Evolutionary conservation across 768 basidiomycete species (phyloP), one percentile per base, ranked within the genome.

Genomic region (Boletellus sp.): DNA sequence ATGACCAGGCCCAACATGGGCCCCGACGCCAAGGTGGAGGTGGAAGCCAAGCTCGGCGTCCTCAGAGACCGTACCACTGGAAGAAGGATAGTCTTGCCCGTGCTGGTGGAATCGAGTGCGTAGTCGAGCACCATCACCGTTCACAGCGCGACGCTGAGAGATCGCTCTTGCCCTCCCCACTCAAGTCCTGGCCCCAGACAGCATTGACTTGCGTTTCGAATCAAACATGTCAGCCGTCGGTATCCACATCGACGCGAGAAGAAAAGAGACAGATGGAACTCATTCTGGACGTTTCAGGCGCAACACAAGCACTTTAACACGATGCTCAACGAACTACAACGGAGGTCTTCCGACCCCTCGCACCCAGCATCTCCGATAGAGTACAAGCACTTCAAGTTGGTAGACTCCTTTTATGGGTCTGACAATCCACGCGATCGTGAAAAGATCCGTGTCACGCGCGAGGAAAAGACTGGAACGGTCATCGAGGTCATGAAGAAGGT

Each of bases 141-240:
- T 33, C 26, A 12, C 33, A n/a, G 36, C 42, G 40, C 32, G 41
- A 37, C 33, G 17, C 37, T 59, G 39, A 60, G 37, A 34, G 37
- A 34, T 34, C n/a, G 8, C 22, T 23, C 7, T 36, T 1, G 28
- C 10, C 35, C 35, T 34, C 63, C n/a, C n/a, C n/a, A n/a, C n/a
- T n/a, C n/a, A n/a, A 96, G 93, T 94, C 53, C 70, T 95, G 6
- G 56, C 70, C 5, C 83, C 86, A 9, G 80, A 85, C 45, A 70
- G 65, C 31, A 53, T 79, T 3, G 84, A 89, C 43, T 64, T 83
- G 48, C 83, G 84, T 12, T 97, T 97, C 67, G 89, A 94, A 66
- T 88, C 91, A 52, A 94, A 95, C 64, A 97, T 99, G 94, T 80
- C 90, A 37, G 70, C 76, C 55, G 91, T 95, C 64, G 62, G 87